Evolutionary conservation across 495 filamentous ascomycete species (phyloP), one percentile per base, ranked within the genome.

Genomic region (Bathelium albidoporum): DNA sequence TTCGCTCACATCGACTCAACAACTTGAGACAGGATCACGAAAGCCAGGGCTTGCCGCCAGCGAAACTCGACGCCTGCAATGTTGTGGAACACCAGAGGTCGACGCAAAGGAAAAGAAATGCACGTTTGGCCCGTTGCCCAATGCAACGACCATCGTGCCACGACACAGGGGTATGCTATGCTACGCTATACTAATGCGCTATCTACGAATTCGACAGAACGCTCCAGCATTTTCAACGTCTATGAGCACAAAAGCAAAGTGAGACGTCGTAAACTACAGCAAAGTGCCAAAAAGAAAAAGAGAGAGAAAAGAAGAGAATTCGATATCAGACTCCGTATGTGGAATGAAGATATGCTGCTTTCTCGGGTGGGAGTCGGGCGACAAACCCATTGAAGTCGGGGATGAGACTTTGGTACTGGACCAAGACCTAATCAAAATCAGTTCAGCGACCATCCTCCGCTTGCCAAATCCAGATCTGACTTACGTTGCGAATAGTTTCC

Each of bases 321-420:
- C n/a, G n/a, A n/a, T n/a, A 55, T 55, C 49, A 55, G 9, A 55
- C 24, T 29, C 49, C 24, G 1, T 55, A 55, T 55, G 49, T 55
- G 24, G 49, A 26, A 24, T 29, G 49, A 29, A 55, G 49, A 29
- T 55, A 55, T 16, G 49, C 49, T 29, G 49, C 60, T 45, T 70
- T 58, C 9, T 67, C 75, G 34, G 80, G 76, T 31, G 86, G 77
- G 52, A 96, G 77, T 70, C 87, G 86, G 28, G 74, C 75, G 68
- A 96, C 76, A 76, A 95, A 95, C 29, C 85, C 81, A 73, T 85
- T 81, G 73, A 96, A 95, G 73, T 91, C 81, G 64, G 89, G 88
- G 67, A 96, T 96, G 70, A 96, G 80, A 63, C 82, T 81, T 73
- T 88, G 88, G 76, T 97, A 97, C 60, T 89, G 85, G 72, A 84